Percentiles rank a stretch among this genome's conserved stretches.
Conservation (phyloP, 768 basidiomycete species). For the Coprinopsis strossmayeri region DNA sequence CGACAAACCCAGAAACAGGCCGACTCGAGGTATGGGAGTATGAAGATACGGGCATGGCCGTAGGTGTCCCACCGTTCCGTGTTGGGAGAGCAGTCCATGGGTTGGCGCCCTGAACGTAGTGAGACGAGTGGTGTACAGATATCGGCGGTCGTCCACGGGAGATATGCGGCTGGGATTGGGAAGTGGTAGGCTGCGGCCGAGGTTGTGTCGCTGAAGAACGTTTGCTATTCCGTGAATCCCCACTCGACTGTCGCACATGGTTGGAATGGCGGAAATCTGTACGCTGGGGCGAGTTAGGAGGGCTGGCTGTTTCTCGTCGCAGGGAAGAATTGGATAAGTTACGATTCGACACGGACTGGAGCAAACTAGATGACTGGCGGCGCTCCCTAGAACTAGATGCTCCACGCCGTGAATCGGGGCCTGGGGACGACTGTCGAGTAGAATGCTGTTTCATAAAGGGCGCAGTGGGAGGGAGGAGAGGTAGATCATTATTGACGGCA, state of each 20-base stretch:
- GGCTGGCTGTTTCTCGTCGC: conserved; percentile 14
- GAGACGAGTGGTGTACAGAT: conserved; percentile 15
- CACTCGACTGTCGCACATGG: conserved; percentile 18
- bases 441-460: conserved; percentile 71
- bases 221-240: conserved; percentile 21
- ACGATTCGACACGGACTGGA: conserved; percentile 18
- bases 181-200: conserved; percentile 16
- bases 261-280: conserved; percentile 9
- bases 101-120: conserved; percentile 25
- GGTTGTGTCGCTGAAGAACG: conserved; percentile 11
- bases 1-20: background rate
- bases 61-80: conserved; percentile 22
- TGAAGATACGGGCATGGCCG: conserved; percentile 19
- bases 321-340: conserved; percentile 23
- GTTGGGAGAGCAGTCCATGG: conserved; percentile 39
- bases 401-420: conserved; percentile 7
- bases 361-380: conserved; percentile 29
- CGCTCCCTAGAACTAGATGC: conserved; percentile 9
- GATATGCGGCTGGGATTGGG: conserved; percentile 21
- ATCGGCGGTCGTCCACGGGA: conserved; percentile 21
- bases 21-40: conserved; percentile 7
- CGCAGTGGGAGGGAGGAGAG: conserved; percentile 64
- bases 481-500: conserved; percentile 52
- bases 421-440: conserved; percentile 33
- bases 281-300: conserved; percentile 11